phyloP scores from a whole-genome alignment of 345 rosid genomes.

The Erucastrum elatum region DNA sequence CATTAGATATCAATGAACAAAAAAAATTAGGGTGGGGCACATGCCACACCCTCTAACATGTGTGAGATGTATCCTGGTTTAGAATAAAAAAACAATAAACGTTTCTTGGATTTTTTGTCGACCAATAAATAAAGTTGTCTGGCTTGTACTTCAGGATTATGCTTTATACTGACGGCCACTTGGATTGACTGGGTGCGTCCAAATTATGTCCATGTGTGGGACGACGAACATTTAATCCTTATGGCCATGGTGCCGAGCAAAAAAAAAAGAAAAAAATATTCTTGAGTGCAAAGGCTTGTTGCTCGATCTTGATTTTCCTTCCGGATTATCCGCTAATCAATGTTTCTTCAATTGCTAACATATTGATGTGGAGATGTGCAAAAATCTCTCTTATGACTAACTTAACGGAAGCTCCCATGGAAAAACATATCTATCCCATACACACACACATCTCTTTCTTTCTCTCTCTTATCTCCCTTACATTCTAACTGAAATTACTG shows the following conservation, averaged over 20 bases:
- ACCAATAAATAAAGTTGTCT: not conserved
- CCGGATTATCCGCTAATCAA: not conserved
- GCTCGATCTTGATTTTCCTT: not conserved
- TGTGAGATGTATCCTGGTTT: not conserved
- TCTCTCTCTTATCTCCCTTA: not conserved
- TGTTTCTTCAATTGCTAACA: not conserved
- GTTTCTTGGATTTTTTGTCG: conserved; percentile 9
- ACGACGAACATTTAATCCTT: not conserved
- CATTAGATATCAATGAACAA: too few relatives aligned
- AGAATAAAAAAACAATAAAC: conserved; percentile 18
- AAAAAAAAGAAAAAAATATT: not conserved
- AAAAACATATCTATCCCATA: not conserved
- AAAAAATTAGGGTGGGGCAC: too few relatives aligned
- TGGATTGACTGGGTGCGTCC: not conserved
- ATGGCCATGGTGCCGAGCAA: not conserved
- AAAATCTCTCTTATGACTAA: not conserved
- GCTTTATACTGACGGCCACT: not conserved
- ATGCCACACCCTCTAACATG: not conserved
- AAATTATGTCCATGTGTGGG: not conserved
- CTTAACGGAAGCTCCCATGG: not conserved
- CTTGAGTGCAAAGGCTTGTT: not conserved
- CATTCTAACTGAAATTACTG: not conserved
- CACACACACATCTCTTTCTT: not conserved
- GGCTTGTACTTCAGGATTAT: conserved; percentile 7
- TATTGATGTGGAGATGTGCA: not conserved